A percentile compares a stretch with the other conserved stretches of the same genome.
Evolutionary conservation across 257 asterid species (phyloP).

Genomic region (Solanum chilense): DNA sequence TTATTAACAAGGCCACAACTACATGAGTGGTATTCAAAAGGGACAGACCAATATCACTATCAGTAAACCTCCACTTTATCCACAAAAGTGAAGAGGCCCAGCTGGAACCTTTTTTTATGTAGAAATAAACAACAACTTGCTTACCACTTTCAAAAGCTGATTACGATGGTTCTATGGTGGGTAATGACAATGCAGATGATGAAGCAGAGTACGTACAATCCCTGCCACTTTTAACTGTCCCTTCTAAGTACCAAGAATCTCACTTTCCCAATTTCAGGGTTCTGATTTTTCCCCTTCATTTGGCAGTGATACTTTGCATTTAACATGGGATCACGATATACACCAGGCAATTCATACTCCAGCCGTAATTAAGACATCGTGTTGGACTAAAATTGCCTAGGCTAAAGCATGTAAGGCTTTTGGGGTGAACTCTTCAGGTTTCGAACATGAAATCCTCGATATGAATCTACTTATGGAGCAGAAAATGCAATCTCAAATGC

Average conservation of each 20-base stretch:
- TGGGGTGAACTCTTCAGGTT: not conserved
- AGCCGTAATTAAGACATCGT: not conserved
- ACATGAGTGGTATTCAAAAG: not conserved
- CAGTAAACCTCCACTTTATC: not conserved
- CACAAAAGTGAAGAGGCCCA: not conserved
- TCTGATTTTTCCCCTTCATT: not conserved
- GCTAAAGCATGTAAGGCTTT: not conserved
- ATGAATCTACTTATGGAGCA: not conserved
- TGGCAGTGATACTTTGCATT: not conserved
- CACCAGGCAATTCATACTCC: not conserved
- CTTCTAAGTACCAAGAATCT: not conserved
- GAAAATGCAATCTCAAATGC: not conserved
- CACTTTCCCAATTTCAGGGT: not conserved
- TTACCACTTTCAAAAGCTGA: not conserved
- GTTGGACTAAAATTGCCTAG: not conserved
- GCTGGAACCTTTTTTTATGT: not conserved
- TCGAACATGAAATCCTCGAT: not conserved
- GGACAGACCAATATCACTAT: not conserved
- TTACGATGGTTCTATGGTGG: not conserved
- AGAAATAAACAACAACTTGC: not conserved
- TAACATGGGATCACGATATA: not conserved
- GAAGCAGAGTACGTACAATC: not conserved
- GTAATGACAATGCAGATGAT: not conserved
- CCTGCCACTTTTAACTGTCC: not conserved
- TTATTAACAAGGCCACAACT: not conserved